These are phyloP conservation scores for Aspergillus steynii DNA, from an alignment of 495 filamentous ascomycete species.

Conservation along the genomic window DNA sequence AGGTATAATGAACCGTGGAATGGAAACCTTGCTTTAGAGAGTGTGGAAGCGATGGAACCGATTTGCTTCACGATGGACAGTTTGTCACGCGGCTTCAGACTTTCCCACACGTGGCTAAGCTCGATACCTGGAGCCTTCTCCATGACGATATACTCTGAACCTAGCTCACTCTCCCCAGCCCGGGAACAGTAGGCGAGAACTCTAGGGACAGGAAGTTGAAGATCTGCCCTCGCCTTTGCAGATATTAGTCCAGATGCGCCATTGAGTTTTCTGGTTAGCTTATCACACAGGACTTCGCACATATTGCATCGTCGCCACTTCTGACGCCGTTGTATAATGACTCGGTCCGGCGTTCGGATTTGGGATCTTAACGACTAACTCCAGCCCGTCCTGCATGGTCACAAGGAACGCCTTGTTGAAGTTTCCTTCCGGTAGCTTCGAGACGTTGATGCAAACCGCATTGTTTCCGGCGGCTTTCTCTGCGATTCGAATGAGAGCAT, in stretches of 20 bases:
- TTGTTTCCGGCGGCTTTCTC: conserved; percentile 9
- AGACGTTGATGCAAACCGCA: conserved; percentile 8
- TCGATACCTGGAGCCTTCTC: too few relatives aligned
- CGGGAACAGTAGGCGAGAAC: too few relatives aligned
- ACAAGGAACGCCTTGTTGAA: conserved; percentile 36
- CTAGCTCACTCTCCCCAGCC: too few relatives aligned
- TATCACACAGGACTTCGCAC: not conserved
- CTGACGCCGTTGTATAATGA: conserved; percentile 28
- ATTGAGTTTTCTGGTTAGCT: too few relatives aligned
- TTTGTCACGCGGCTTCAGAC: too few relatives aligned
- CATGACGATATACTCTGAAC: too few relatives aligned
- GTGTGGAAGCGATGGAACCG: not conserved
- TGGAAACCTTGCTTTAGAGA: conserved; percentile 2
- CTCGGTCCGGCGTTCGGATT: conserved; percentile 23
- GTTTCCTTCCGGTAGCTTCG: conserved; percentile 31
- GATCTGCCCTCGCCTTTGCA: too few relatives aligned
- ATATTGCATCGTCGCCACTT: conserved; percentile 38
- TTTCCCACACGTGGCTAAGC: too few relatives aligned
- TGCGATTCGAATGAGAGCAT: conserved; percentile 7
- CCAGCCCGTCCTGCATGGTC: conserved; percentile 24
- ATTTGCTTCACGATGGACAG: too few relatives aligned
- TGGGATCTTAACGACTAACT: conserved; percentile 27
- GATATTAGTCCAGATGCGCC: too few relatives aligned
- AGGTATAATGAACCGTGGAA: conserved; percentile 10
- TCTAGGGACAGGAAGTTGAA: too few relatives aligned